Evolutionary conservation across 352 stramenopile species (phyloP), one percentile per base, ranked within the genome.

Genomic region (Globisporangium abappressorium): DNA sequence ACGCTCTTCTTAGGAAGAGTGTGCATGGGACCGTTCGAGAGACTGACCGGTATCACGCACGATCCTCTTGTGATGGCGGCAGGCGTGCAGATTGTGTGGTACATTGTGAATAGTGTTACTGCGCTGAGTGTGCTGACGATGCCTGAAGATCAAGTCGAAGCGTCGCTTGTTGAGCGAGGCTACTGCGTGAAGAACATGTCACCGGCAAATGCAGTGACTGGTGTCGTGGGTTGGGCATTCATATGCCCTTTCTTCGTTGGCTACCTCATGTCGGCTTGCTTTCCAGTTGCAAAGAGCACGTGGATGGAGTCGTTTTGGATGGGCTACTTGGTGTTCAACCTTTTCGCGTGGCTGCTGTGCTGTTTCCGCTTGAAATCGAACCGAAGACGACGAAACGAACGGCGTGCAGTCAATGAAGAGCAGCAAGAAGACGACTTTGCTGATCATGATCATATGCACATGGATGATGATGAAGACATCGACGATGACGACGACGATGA

Each of bases 61-160:
- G 89, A 96, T 43, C 84, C 87, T 5, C 71, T 96, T 22, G 86
- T 85, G 20, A 80, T 94, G 65, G 87, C 80, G 2, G 79, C 82
- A 5, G 87, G 89, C 36, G 81, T 93, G 0, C 77, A 94, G 65
- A 89, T 93, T 49, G 70, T 84, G 56, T 94, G 84, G 85, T 89
- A 90, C 49, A 67, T 92, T 11, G 74, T 89, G 20, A 92, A 92
- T 55, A 77, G 80, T 9, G 55, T 91, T 14, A 87, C 90, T 24
- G 75, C 81, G 28, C 64, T 93, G 15, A 80, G 78, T 47, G 72
- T 88, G 41, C 55, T 96, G 53, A 87, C 74, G 36, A 75, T 91
- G 24, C 73, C 86, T 2, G 73, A 90, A 57, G 74, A 89, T 26
- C 77, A 86, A 28, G 78, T 96, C 41, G 81, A 94, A 57, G 74